Conservation (phyloP, 768 basidiomycete species). For the Lactifluus pinguis region DNA sequence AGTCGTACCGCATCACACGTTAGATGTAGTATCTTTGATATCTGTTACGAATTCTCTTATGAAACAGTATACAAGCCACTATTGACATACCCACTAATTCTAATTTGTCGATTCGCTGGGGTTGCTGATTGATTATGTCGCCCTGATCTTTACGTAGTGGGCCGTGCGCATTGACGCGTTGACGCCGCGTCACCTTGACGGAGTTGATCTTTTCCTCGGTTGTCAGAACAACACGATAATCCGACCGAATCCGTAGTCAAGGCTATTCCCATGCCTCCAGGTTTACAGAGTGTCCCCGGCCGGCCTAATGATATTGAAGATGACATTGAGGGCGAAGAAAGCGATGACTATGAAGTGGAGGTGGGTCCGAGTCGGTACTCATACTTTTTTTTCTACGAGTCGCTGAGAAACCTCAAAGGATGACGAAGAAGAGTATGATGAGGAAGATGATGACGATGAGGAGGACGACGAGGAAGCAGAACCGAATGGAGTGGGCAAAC, state of each 20-base stretch:
- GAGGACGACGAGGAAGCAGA: constrained; percentile 2
- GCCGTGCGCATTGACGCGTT: neutral
- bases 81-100: constrained; percentile 3
- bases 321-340: constrained; percentile 5
- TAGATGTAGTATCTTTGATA: constrained; percentile 1
- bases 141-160: constrained; percentile 1
- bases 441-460: neutral
- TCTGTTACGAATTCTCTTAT: constrained; percentile 2
- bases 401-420: neutral
- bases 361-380: neutral
- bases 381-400: neutral
- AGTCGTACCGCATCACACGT: neutral
- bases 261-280: constrained; percentile 1
- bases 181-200: neutral
- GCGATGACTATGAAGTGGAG: constrained; percentile 12
- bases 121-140: neutral
- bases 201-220: constrained; percentile 6
- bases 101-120: neutral
- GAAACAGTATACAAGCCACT: constrained; percentile 2
- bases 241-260: neutral
- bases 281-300: neutral
- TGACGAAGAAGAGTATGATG: neutral
- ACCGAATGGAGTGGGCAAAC: constrained; percentile 6
- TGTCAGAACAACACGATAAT: neutral
- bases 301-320: neutral